Conservation (phyloP, 345 rosid genomes). For the Barbarea vulgaris region DNA sequence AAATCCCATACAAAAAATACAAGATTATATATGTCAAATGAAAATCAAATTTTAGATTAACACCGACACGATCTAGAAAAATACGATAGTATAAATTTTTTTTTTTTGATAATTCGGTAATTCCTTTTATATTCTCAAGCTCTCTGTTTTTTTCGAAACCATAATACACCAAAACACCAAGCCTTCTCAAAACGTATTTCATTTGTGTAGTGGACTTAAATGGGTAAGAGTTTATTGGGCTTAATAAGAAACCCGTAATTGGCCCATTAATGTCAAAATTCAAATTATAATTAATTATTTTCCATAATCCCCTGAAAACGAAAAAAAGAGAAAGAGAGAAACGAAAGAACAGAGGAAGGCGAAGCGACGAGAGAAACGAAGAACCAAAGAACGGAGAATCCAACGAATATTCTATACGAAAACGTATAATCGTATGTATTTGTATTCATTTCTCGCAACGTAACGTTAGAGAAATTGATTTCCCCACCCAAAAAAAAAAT, state of each 20-base stretch:
- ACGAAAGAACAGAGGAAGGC: constrained; percentile 18
- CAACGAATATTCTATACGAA: background rate
- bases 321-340: background rate
- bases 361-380: constrained; percentile 19
- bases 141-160: too few species aligned
- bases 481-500: background rate
- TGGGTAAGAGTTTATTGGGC: constrained; percentile 20
- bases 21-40: background rate
- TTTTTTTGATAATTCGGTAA: too few species aligned
- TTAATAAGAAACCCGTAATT: background rate
- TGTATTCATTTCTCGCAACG: background rate
- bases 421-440: background rate
- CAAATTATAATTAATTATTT: constrained; percentile 16
- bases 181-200: background rate
- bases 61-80: background rate
- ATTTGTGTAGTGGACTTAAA: background rate
- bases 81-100: background rate
- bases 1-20: background rate
- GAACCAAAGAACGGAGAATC: background rate
- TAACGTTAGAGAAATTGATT: background rate
- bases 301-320: background rate
- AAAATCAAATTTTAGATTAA: background rate
- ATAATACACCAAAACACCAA: too few species aligned
- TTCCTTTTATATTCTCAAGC: too few species aligned
- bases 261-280: constrained; percentile 18